These are phyloP conservation scores for Neoboletus subvelutipes DNA, from an alignment of 768 basidiomycete genomes.

Conservation along the genomic window DNA sequence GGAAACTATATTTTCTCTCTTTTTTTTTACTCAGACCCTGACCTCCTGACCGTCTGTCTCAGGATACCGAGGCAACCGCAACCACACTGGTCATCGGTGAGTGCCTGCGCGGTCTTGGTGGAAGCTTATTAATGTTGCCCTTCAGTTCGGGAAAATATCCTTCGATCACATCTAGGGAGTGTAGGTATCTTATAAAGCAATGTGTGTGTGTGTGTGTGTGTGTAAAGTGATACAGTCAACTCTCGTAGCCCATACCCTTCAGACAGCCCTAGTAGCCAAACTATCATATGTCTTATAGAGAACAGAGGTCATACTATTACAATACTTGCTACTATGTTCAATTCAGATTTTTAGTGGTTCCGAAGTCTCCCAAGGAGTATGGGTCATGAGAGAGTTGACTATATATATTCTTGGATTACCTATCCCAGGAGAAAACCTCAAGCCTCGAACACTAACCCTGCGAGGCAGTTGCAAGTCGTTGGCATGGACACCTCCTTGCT, in stretches of 20 bases:
- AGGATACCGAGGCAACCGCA: slow-evolving; percentile 78
- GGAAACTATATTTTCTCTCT: background rate
- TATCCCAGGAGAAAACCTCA: background rate
- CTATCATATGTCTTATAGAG: too few species aligned
- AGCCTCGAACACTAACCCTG: background rate
- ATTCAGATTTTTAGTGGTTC: too few species aligned
- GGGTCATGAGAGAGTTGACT: too few species aligned
- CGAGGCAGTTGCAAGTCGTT: background rate
- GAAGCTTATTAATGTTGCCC: slow-evolving; percentile 2
- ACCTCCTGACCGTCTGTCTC: slow-evolving; percentile 15
- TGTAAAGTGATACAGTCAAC: too few species aligned
- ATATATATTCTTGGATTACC: background rate
- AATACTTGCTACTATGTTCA: too few species aligned
- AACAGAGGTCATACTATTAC: too few species aligned
- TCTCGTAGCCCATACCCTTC: too few species aligned
- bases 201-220: too few species aligned
- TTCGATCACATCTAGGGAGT: slow-evolving; percentile 65
- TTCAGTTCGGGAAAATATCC: slow-evolving; percentile 69
- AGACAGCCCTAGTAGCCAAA: too few species aligned
- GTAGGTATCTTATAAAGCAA: too few species aligned
- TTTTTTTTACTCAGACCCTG: background rate
- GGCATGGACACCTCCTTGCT: background rate
- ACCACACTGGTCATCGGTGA: slow-evolving; percentile 66
- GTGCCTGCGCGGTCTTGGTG: slow-evolving; percentile 21
- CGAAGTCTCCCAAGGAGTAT: too few species aligned